Base-by-base conservation (phyloP, 1,284 basidiomycete species). In the Trichosporon faecale region DNA sequence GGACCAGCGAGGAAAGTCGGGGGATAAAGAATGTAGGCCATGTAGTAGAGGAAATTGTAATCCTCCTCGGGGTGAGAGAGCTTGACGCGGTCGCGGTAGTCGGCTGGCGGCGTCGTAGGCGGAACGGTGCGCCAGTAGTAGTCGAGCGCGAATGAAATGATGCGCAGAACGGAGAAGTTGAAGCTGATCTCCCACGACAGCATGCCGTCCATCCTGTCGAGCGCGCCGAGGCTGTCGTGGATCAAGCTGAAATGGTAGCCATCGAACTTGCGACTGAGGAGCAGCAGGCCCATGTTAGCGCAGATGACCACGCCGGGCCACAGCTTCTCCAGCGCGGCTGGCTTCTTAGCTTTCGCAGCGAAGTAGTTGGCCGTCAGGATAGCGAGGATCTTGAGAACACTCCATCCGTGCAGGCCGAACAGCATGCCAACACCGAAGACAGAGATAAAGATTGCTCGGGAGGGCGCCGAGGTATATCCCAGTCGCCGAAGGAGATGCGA, bases 1-100 rank as follows among this genome's bases (percentile, higher is more conserved):
- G 97, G 96, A 0, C 97, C 96, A 0, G 93, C 96, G 67, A 99
- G 92, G 81, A 98, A 99, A 12, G 99, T 85, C 0, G 96, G 95
- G 0, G 95, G 90, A 78, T 99, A 99, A 7, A 96, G 84, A 25
- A 87, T 86, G 78, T 98, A 98, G 21, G 89, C 86, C 25, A 93
- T 69, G 78, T 89, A 93, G 75, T 89, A 88, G 23, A 76, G 49
- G 70, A 89, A 87, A 4, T 76, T 76, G 79, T 91, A 93, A 37
- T 85, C 80, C 4, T 85, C 84, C 18, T 85, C 76, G 2, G 85
- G 68, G 66, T 89, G 87, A 2, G 85, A 78, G 0, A 83, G 83
- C 6, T 78, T 77, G 3, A 85, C 83, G 57, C 94, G 88, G 72
- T 90, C 86, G 73, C 79, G 74, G 44, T 80, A 75, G 27, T 78